Percentiles rank a stretch among this genome's conserved stretches.
Evolutionary conservation across 371 early-diverging fungal species (phyloP).

Genomic region (Basidiobolus meristosporus): DNA sequence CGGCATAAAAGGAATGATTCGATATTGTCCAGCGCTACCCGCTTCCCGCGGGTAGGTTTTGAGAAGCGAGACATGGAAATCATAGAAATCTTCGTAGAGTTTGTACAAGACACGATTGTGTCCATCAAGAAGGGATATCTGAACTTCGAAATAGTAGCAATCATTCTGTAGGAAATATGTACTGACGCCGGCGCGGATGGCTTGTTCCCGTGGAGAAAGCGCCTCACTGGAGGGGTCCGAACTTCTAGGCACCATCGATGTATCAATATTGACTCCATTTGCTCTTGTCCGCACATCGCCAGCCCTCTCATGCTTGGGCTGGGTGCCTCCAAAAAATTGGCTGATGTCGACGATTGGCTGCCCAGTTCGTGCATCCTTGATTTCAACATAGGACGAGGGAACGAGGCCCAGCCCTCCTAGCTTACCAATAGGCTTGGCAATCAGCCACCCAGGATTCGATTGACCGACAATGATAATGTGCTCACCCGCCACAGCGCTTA

Average conservation of each 20-base stretch:
- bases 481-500: slow-evolving; percentile 49
- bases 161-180: slow-evolving; percentile 34
- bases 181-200: slow-evolving; percentile 28
- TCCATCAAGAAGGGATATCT: slow-evolving; percentile 25
- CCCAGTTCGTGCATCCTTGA: slow-evolving; percentile 43
- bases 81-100: slow-evolving; percentile 63
- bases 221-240: not conserved
- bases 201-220: no score
- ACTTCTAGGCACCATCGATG: not conserved
- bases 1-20: slow-evolving; percentile 62
- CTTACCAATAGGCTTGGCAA: slow-evolving; percentile 49
- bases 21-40: slow-evolving; percentile 34
- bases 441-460: slow-evolving; percentile 62
- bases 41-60: slow-evolving; percentile 51
- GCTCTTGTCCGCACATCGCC: not conserved
- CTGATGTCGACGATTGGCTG: slow-evolving; percentile 26
- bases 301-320: not conserved
- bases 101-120: slow-evolving; percentile 35
- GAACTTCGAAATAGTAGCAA: slow-evolving; percentile 46
- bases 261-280: slow-evolving; percentile 2
- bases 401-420: slow-evolving; percentile 56
- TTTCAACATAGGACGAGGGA: slow-evolving; percentile 57
- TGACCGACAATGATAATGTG: slow-evolving; percentile 60
- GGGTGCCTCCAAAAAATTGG: slow-evolving; percentile 11
- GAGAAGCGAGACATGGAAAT: slow-evolving; percentile 58